Evolutionary conservation across 164 flowering plant genomes (phyloP), one percentile per base, ranked within the genome.

Genomic region (Vitis labrusca): DNA sequence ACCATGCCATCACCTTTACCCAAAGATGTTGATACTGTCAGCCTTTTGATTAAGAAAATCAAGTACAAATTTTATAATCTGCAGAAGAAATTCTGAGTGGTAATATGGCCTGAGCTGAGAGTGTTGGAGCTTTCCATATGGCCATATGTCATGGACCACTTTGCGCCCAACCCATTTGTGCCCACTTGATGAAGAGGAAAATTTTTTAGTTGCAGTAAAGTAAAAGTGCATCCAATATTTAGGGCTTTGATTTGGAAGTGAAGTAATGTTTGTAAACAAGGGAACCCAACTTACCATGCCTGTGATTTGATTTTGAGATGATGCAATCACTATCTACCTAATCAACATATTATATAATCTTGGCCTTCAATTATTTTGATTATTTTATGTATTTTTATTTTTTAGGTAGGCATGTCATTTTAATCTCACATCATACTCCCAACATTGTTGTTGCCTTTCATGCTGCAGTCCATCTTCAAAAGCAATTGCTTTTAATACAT

Each of bases 371-470:
- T 17, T 17, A 17, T 17, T 17, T 17, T 17, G 19, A 17, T 17
- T 17, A 17, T 17, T 17, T 17, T 17, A 17, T 17, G 19, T n/a
- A n/a, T n/a, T n/a, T n/a, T n/a, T n/a, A n/a, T n/a, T n/a, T n/a
- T n/a, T n/a, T n/a, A n/a, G n/a, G n/a, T 53, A 60, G 66, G 61
- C 48, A 69, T 70, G 73, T 70, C 73, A 63, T 70, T 70, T 55
- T 70, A 62, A 37, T 37, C 53, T 63, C 17, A 70, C 67, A 44
- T 63, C 73, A 63, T 68, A 10, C 9, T 16, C 27, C 27, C 44
- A 59, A 9, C 44, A 37, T 61, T 1, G 3, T 5, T 61, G 59
- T 50, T 61, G 65, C 51, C 51, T 69, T 61, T 52, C n/a, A 12
- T 52, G 72, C 60, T 69, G 62, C 54, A 57, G 17, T 32, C 54